Evolutionary conservation across 768 basidiomycete species (phyloP), one percentile per base, ranked within the genome.

Genomic region (Tylopilus rubrobrunneus): DNA sequence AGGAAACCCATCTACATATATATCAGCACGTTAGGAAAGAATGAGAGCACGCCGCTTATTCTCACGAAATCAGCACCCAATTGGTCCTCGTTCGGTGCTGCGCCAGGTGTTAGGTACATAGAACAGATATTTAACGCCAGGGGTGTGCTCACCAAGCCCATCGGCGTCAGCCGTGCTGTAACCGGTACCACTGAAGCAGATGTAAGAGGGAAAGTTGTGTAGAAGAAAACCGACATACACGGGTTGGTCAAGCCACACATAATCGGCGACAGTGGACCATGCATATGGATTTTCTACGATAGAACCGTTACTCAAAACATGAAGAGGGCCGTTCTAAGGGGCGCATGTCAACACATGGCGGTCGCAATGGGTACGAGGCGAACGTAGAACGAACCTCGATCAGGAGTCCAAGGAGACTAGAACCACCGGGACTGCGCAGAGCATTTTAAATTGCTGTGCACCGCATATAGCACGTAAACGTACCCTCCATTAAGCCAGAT

Each of bases 401-500:
- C 55, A 85, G 72, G 52, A 83, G 66, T 12, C 85, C 85, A 40
- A 77, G 66, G 67, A 87, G 68, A 65, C 85, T 85, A 7, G 87
- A 87, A 3, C 81, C 81, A 10, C 86, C 87, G 6, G 86, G 86
- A 21, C 86, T 76, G 50, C 2, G 15, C 37, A 45, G 9, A 36
- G 27, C 10, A n/a, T 56, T 7, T 49, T n/a, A n/a, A n/a, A n/a
- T n/a, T n/a, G 47, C 11, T n/a, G 5, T 17, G 43, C 14, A 15
- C 6, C 7, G 17, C 31, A 17, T 34, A 28, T 34, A 10, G 41
- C 12, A 6, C 19, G 7, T 23, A 9, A 10, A 57, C 80, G 42
- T 60, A 83, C 82, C 84, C 85, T 67, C 85, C 86, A 56, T 85
- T 86, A 15, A 87, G 68, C 85, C 85, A 88, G 37, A 88, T 81